These are phyloP conservation scores for Intubia oerlemansii DNA, from an alignment of 2,329 filamentous ascomycete genomes.

Conservation along the genomic window DNA sequence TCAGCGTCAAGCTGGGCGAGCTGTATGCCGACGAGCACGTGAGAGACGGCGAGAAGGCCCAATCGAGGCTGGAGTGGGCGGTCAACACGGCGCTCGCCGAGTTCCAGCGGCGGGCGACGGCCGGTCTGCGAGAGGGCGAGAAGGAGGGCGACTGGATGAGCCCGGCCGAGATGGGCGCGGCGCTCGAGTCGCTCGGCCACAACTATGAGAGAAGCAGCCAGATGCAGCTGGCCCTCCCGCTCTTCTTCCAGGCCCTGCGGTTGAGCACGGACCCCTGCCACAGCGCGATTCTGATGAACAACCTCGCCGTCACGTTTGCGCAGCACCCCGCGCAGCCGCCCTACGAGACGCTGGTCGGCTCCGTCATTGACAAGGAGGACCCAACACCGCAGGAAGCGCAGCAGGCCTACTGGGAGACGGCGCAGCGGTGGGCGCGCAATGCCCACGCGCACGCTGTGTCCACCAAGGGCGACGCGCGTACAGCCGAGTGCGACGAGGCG, in stretches of 20 bases:
- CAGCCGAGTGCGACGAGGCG: constrained; percentile 61
- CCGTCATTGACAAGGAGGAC: constrained; percentile 3
- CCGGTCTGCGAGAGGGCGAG: constrained; percentile 47
- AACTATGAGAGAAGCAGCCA: constrained; percentile 55
- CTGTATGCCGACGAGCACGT: constrained; percentile 62
- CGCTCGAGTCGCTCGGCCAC: constrained; percentile 55
- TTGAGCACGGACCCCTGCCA: constrained; percentile 50
- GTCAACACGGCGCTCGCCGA: constrained; percentile 65
- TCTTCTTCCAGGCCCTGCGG: constrained; percentile 69
- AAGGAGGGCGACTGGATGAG: constrained; percentile 55
- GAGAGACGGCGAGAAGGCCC: constrained; percentile 49
- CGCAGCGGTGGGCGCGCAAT: constrained; percentile 59
- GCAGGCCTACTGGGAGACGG: constrained; percentile 43
- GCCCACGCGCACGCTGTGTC: constrained; percentile 45
- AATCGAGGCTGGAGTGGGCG: constrained; percentile 57
- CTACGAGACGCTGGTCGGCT: constrained; percentile 13
- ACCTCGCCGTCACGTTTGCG: constrained; percentile 51
- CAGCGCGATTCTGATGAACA: constrained; percentile 70
- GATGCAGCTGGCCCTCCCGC: constrained; percentile 62
- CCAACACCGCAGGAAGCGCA: constrained; percentile 21
- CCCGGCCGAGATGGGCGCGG: constrained; percentile 48
- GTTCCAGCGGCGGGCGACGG: constrained; percentile 39
- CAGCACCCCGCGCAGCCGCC: constrained; percentile 32
- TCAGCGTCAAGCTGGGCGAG: constrained; percentile 67
- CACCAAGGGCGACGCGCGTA: constrained; percentile 44